Conservation (phyloP, 768 basidiomycete species). For the Glaciozyma antarctica region DNA sequence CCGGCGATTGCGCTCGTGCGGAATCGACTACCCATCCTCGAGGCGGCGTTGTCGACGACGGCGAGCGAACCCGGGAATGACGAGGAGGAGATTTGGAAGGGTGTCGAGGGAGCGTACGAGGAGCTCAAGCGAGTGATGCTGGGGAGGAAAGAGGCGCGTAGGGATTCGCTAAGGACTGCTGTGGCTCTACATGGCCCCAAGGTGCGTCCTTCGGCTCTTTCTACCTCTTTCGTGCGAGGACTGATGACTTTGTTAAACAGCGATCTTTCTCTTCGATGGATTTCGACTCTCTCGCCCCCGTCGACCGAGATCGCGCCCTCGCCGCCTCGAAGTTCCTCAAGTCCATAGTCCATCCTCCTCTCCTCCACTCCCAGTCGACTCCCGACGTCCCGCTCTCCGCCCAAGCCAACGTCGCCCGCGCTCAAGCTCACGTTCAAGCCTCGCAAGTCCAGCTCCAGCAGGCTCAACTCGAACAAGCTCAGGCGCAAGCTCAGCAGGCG, state of each 20-base stretch:
- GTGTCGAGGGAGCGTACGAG: conserved; percentile 27
- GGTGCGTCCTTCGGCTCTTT: not conserved
- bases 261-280: conserved; percentile 22
- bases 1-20: conserved; percentile 23
- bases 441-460: conserved; percentile 9
- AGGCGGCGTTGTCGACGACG: conserved; percentile 22
- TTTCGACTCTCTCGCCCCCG: conserved; percentile 17
- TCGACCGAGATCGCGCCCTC: conserved; percentile 1
- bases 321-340: conserved; percentile 2
- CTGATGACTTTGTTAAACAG: not conserved
- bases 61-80: conserved; percentile 18
- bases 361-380: conserved; percentile 20
- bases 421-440: conserved; percentile 6
- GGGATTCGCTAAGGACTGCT: not conserved
- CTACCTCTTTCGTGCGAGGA: not conserved
- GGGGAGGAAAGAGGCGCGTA: conserved; percentile 8
- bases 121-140: conserved; percentile 29
- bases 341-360: conserved; percentile 6
- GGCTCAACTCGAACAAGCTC: conserved; percentile 10
- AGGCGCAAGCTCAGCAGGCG: conserved; percentile 13
- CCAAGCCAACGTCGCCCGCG: conserved; percentile 6
- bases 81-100: conserved; percentile 33
- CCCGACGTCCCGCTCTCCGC: conserved; percentile 12
- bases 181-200: not conserved
- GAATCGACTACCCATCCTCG: conserved; percentile 29